These are phyloP conservation scores for Oropetium thomaeum DNA, from an alignment of 176 grass and related monocot species.

Conservation along the genomic window DNA sequence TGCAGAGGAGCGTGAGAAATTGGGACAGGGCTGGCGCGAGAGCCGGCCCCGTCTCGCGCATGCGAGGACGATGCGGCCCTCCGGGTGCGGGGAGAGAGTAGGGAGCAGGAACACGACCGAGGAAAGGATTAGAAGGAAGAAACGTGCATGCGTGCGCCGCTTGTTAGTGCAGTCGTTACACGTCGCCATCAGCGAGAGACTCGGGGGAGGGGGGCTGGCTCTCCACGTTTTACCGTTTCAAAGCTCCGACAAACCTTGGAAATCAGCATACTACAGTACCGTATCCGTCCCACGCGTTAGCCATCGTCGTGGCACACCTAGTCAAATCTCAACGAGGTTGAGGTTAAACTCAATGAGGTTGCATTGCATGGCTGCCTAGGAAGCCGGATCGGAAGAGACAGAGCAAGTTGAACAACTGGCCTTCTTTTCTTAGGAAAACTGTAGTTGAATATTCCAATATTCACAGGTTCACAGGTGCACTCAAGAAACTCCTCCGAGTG, in stretches of 20 bases:
- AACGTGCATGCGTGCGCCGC: conserved; percentile 20
- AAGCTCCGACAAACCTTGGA: conserved; percentile 22
- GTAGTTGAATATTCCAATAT: neutral
- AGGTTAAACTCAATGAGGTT: too few species aligned
- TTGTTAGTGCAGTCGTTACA: conserved; percentile 21
- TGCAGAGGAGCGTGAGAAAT: too few species aligned
- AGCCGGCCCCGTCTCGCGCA: too few species aligned
- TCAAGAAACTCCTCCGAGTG: neutral
- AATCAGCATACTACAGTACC: neutral
- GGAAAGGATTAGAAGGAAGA: neutral
- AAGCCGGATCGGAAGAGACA: too few species aligned
- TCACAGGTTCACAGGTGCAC: neutral
- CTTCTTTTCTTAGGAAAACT: neutral
- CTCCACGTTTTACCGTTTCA: conserved; percentile 24
- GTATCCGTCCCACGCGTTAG: neutral
- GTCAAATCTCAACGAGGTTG: too few species aligned
- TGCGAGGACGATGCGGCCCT: too few species aligned
- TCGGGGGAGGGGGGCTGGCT: too few species aligned
- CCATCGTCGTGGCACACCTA: too few species aligned
- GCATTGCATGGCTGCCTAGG: too few species aligned
- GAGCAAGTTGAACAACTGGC: neutral
- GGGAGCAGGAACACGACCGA: neutral
- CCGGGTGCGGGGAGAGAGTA: too few species aligned
- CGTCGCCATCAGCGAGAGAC: conserved; percentile 36
- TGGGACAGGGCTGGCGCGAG: too few species aligned